Conservation (phyloP, 2,329 filamentous ascomycete species). For the Trichophyton schoenleinii region DNA sequence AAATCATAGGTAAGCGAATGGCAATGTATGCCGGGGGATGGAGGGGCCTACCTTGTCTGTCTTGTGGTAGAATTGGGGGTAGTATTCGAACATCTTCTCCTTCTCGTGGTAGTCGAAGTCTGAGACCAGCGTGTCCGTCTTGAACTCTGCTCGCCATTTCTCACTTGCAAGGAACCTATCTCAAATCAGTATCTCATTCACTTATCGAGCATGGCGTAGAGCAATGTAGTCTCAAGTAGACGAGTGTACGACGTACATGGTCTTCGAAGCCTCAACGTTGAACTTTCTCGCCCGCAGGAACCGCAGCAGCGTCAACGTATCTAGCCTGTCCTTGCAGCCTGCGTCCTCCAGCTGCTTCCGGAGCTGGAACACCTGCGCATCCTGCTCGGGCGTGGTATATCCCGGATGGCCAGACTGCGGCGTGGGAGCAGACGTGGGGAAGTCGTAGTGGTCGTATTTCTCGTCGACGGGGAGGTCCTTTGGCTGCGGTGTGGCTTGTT, state of each 20-base stretch:
- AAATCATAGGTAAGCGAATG: too few relatives aligned
- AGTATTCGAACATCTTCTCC: conserved; percentile 71
- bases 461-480: conserved; percentile 50
- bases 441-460: conserved; percentile 96
- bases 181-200: not conserved
- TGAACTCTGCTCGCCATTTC: conserved; percentile 78
- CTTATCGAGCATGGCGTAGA: too few relatives aligned
- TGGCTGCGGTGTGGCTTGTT: conserved; percentile 14
- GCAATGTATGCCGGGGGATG: too few relatives aligned
- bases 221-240: not conserved
- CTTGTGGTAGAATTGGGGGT: conserved; percentile 98
- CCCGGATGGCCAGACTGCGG: conserved; percentile 69
- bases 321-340: conserved; percentile 71
- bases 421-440: conserved; percentile 62
- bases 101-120: conserved; percentile 84
- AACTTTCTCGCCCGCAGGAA: conserved; percentile 95
- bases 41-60: conserved; percentile 39
- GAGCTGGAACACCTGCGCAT: conserved; percentile 79
- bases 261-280: conserved; percentile 67
- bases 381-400: conserved; percentile 71
- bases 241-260: conserved; percentile 56
- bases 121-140: conserved; percentile 67
- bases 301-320: conserved; percentile 83
- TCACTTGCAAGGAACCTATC: conserved; percentile 79
- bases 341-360: conserved; percentile 70